A percentile compares a stretch with the other conserved stretches of the same genome.
Conservation (phyloP, 2,329 filamentous ascomycete species). For the Stromatinia cepivora region DNA sequence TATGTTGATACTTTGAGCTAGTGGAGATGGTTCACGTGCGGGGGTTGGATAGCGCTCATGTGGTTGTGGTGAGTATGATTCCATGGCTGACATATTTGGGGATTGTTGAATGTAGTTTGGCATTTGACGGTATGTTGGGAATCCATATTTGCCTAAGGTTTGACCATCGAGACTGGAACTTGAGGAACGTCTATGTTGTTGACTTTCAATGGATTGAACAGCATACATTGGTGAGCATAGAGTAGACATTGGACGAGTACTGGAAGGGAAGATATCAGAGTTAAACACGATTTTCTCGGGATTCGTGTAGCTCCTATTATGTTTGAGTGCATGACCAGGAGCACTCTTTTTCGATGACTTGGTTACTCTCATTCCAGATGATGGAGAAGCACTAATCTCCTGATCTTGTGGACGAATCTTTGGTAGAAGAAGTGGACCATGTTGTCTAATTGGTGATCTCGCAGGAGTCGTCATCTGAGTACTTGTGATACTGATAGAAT, state of each 20-base stretch:
- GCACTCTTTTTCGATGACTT: conserved; percentile 44
- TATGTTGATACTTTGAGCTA: conserved; percentile 37
- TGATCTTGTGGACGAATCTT: conserved; percentile 87
- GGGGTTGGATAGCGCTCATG: conserved; percentile 40
- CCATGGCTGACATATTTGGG: conserved; percentile 32
- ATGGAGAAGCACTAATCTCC: conserved; percentile 60
- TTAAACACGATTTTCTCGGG: conserved; percentile 53
- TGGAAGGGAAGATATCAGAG: conserved; percentile 34
- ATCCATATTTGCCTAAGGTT: conserved; percentile 69
- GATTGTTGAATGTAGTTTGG: conserved; percentile 52
- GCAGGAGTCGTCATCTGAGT: conserved; percentile 69
- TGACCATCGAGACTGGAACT: conserved; percentile 67
- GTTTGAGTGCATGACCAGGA: conserved; percentile 43
- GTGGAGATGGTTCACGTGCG: conserved; percentile 50
- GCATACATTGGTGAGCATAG: conserved; percentile 39
- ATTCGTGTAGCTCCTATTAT: conserved; percentile 61
- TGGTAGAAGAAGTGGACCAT: conserved; percentile 77
- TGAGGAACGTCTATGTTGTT: conserved; percentile 61
- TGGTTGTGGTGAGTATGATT: conserved; percentile 51
- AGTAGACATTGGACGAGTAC: conserved; percentile 37
- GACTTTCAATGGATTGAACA: conserved; percentile 40
- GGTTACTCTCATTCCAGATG: conserved; percentile 50
- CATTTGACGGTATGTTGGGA: conserved; percentile 80
- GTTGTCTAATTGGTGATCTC: conserved; percentile 71
- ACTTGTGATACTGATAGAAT: conserved; percentile 58